Evolutionary conservation across 1,284 basidiomycete species (phyloP).

Genomic region (Apiotrichum sp.): DNA sequence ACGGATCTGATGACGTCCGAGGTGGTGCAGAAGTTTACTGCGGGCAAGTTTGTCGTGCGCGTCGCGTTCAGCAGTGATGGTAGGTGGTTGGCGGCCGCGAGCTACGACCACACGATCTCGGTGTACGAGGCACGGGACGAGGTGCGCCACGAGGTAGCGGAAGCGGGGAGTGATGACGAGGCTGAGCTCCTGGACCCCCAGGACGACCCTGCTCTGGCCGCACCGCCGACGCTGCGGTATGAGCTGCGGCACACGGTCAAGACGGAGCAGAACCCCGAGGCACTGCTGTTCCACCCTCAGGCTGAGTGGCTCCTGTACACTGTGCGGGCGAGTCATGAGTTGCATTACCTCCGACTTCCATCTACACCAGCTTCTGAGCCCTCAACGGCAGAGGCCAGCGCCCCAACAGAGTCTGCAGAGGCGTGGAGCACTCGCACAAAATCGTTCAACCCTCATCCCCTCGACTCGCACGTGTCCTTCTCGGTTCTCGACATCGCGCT

Average conservation of each 20-base stretch:
- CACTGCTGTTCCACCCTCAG: slow-evolving; percentile 35
- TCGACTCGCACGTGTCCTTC: slow-evolving; percentile 47
- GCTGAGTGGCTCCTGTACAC: slow-evolving; percentile 37
- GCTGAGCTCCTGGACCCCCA: slow-evolving; percentile 25
- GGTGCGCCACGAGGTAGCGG: slow-evolving; percentile 1
- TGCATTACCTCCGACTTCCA: slow-evolving; percentile 29
- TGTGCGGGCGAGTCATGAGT: slow-evolving; percentile 32
- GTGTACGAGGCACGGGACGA: slow-evolving; percentile 27
- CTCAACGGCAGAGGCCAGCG: neutral
- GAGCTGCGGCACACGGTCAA: slow-evolving; percentile 24
- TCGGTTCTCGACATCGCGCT: slow-evolving; percentile 58
- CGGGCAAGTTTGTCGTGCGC: slow-evolving; percentile 43
- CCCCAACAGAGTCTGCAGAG: no score
- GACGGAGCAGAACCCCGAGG: slow-evolving; percentile 42
- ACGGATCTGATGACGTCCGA: slow-evolving; percentile 38
- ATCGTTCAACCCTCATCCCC: slow-evolving; percentile 43
- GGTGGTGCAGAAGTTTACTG: slow-evolving; percentile 37
- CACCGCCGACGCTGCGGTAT: slow-evolving; percentile 35
- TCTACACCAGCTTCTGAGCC: no score
- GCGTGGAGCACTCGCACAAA: slow-evolving; percentile 26
- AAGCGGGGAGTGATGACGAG: slow-evolving; percentile 24
- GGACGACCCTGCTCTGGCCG: slow-evolving; percentile 34
- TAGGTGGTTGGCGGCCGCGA: slow-evolving; percentile 40
- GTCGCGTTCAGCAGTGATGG: slow-evolving; percentile 39
- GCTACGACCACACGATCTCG: slow-evolving; percentile 42